Base-by-base conservation (phyloP, 2,329 filamentous ascomycete genomes). In the Colletotrichum graminicola region DNA sequence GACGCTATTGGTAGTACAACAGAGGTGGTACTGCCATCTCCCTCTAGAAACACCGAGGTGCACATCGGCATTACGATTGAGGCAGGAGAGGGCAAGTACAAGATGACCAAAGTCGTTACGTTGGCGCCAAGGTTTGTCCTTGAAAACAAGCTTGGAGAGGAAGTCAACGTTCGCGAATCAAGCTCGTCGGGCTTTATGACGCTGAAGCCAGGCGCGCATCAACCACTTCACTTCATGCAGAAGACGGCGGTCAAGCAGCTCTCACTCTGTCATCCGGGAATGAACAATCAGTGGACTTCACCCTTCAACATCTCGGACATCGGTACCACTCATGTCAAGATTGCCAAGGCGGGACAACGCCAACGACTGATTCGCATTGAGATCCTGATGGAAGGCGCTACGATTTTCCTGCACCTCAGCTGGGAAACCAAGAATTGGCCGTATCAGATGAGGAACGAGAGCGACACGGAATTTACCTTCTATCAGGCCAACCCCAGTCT, bases 361-460 rank as follows among this genome's bases (percentile, higher is more conserved):
- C 97, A 99, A 79, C 92, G 91, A 74, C 88, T 99, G 12, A 89
- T 98, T 59, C 90, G 95, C 62, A 88, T 97, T 16, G 96, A 99
- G 79, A 89, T 98, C 54, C 85, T 99, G 56, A 92, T 98, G 88
- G 97, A 99, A 80, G 91, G 93, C 73, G 94, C 95, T 0, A 98
- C 95, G 1, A 92, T 99, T 51, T 99, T 98, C 85, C 81, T 98
- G 43, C 94, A 97, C 77, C 88, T 99, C 70, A 96, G 91, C 77
- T 86, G 95, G 75, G 96, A 99, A 83, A 94, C 90, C 7, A 97
- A 96, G 80, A 94, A 97, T 78, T 99, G 96, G 96, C 96, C 96
- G 0, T 99, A 96, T 83, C 98, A 95, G 0, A 98, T 99, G 91
- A 92, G 96, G 74, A 99, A 99, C 78, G 96, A 98, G 83, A 98